phyloP scores from a whole-genome alignment of 1,284 basidiomycete genomes.

The Cerioporus squamosus region DNA sequence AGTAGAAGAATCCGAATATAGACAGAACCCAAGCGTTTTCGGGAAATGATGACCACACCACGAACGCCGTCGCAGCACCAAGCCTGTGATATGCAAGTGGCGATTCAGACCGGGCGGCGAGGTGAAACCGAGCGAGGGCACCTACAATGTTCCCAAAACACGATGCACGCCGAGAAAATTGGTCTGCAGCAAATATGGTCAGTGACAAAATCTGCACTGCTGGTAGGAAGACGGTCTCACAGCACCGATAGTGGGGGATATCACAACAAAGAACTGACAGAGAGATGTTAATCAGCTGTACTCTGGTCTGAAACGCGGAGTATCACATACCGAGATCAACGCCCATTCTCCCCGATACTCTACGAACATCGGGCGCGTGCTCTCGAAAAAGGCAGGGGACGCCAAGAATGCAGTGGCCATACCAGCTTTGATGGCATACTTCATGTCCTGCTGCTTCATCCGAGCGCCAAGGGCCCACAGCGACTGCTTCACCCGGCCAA shows the following conservation, averaged over 20 bases:
- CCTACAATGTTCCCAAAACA: slow-evolving; percentile 82
- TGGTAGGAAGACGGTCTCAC: slow-evolving; percentile 45
- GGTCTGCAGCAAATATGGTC: slow-evolving; percentile 54
- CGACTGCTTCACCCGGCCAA: slow-evolving; percentile 65
- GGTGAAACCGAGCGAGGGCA: slow-evolving; percentile 3
- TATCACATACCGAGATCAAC: slow-evolving; percentile 77
- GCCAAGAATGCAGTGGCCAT: slow-evolving; percentile 83
- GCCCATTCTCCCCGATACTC: slow-evolving; percentile 94
- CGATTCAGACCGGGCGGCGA: background rate
- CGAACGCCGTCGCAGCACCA: slow-evolving; percentile 79
- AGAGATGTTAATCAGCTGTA: slow-evolving; percentile 1
- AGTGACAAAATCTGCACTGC: background rate
- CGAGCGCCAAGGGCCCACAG: slow-evolving; percentile 80
- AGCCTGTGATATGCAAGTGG: slow-evolving; percentile 52
- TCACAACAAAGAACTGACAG: slow-evolving; percentile 81
- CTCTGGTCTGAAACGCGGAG: background rate
- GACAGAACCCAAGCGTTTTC: slow-evolving; percentile 79
- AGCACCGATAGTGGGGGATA: slow-evolving; percentile 87
- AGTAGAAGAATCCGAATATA: slow-evolving; percentile 88
- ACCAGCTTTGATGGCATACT: slow-evolving; percentile 90
- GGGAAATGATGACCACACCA: slow-evolving; percentile 75
- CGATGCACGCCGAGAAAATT: slow-evolving; percentile 82
- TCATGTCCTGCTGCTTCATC: slow-evolving; percentile 76
- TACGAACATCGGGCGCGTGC: slow-evolving; percentile 78
- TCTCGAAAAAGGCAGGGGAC: slow-evolving; percentile 84